Conservation (phyloP, 2,329 filamentous ascomycete genomes). For the Colletotrichum tanaceti region DNA sequence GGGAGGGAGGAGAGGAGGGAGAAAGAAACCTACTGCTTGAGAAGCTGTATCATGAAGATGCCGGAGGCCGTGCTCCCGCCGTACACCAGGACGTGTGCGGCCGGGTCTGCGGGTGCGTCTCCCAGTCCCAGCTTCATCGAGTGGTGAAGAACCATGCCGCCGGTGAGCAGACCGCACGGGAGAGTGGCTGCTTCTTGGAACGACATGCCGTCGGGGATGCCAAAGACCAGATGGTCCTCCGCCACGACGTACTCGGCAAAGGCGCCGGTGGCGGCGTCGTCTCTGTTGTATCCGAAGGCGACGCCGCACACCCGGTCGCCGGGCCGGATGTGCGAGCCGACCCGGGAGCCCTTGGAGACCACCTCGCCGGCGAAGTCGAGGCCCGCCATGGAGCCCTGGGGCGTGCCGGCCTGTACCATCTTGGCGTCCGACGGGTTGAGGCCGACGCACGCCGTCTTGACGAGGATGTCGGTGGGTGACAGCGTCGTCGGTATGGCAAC, state of each 20-base stretch:
- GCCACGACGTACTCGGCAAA: conserved; percentile 48
- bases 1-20: too few relatives aligned
- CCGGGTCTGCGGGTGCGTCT: conserved; percentile 31
- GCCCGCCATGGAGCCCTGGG: conserved; percentile 48
- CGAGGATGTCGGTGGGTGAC: conserved; percentile 38
- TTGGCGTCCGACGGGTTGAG: conserved; percentile 54
- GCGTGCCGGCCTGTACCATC: conserved; percentile 45
- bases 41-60: conserved; percentile 54
- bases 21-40: background rate
- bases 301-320: conserved; percentile 47
- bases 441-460: conserved; percentile 47
- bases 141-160: conserved; percentile 28
- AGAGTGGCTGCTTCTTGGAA: conserved; percentile 46
- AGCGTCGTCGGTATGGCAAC: conserved; percentile 1
- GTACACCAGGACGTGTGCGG: conserved; percentile 53
- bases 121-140: conserved; percentile 49
- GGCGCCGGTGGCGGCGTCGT: conserved; percentile 43
- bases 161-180: conserved; percentile 14
- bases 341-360: conserved; percentile 44
- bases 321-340: conserved; percentile 44
- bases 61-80: conserved; percentile 59
- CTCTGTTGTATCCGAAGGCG: conserved; percentile 43
- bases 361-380: conserved; percentile 51
- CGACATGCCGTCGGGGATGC: conserved; percentile 44
- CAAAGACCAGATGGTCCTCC: conserved; percentile 41